Conservation (phyloP, 2,329 filamentous ascomycete genomes). For the Arthrobotrys entomopaga region DNA sequence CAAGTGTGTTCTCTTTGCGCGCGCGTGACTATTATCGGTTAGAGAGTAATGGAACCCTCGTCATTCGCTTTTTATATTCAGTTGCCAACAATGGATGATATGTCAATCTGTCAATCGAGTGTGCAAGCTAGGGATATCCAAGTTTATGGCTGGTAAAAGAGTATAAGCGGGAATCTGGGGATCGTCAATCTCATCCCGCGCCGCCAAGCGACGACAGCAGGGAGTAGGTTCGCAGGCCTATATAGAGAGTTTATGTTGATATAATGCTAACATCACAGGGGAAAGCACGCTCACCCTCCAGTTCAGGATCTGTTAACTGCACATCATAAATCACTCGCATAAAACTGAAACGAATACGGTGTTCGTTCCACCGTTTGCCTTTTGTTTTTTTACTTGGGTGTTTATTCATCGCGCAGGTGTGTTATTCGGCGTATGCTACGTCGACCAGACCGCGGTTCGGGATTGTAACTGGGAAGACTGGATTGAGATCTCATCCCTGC, state of each 20-base stretch:
- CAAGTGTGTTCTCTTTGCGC: conserved; percentile 39
- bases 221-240: conserved; percentile 10
- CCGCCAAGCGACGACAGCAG: conserved; percentile 38
- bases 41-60: not conserved
- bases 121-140: conserved; percentile 13
- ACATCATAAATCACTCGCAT: conserved; percentile 29
- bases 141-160: conserved; percentile 33
- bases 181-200: conserved; percentile 36
- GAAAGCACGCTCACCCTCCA: conserved; percentile 14
- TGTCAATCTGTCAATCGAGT: conserved; percentile 4
- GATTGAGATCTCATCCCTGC: too few relatives aligned
- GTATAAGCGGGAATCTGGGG: conserved; percentile 20
- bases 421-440: too few relatives aligned
- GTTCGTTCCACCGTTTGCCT: too few relatives aligned
- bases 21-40: conserved; percentile 35
- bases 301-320: conserved; percentile 40
- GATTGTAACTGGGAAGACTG: conserved; percentile 1
- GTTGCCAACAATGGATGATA: conserved; percentile 35
- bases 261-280: not conserved
- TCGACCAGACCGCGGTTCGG: conserved; percentile 3
- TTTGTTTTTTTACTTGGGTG: too few relatives aligned
- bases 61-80: conserved; percentile 5
- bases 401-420: too few relatives aligned
- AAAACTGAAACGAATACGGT: not conserved
- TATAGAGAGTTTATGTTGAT: conserved; percentile 9